These are phyloP conservation scores for Fusarium incarnatum DNA, from an alignment of 2,329 filamentous ascomycete genomes.

Conservation along the genomic window DNA sequence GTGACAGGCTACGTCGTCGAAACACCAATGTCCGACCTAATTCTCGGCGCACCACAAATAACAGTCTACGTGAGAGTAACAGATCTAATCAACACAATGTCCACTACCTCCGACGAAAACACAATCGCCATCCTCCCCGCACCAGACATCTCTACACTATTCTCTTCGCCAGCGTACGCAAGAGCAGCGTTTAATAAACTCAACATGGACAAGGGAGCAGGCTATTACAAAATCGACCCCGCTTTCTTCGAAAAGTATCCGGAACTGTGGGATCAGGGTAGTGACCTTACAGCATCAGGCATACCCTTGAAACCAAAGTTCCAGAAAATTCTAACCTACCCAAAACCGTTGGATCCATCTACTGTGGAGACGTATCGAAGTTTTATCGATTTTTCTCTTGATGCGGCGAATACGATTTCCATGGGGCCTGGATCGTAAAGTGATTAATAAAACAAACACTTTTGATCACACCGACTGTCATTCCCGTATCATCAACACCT, in stretches of 20 bases:
- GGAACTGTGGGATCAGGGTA: slow-evolving; percentile 46
- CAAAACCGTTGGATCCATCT: slow-evolving; percentile 44
- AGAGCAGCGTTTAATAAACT: slow-evolving; percentile 44
- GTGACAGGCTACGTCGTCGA: slow-evolving; percentile 51
- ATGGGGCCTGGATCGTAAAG: neutral
- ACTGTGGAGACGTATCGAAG: slow-evolving; percentile 50
- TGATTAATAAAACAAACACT: too few species aligned
- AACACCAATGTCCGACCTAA: slow-evolving; percentile 46
- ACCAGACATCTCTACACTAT: slow-evolving; percentile 40
- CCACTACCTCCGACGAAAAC: slow-evolving; percentile 3
- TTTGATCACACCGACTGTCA: too few species aligned
- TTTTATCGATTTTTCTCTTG: slow-evolving; percentile 50
- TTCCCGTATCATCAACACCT: too few species aligned
- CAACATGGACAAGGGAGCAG: slow-evolving; percentile 50
- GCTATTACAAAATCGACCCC: slow-evolving; percentile 51
- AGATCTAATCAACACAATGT: slow-evolving; percentile 48
- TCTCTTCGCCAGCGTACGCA: slow-evolving; percentile 42
- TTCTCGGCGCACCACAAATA: slow-evolving; percentile 42
- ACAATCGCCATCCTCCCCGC: slow-evolving; percentile 39
- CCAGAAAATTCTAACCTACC: slow-evolving; percentile 48
- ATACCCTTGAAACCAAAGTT: slow-evolving; percentile 47
- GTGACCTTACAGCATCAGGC: slow-evolving; percentile 44
- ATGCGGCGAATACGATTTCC: slow-evolving; percentile 41
- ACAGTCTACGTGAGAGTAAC: slow-evolving; percentile 48
- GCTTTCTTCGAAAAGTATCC: slow-evolving; percentile 50